Conservation (phyloP, 2,329 filamentous ascomycete species). For the Talaromyces sp. region DNA sequence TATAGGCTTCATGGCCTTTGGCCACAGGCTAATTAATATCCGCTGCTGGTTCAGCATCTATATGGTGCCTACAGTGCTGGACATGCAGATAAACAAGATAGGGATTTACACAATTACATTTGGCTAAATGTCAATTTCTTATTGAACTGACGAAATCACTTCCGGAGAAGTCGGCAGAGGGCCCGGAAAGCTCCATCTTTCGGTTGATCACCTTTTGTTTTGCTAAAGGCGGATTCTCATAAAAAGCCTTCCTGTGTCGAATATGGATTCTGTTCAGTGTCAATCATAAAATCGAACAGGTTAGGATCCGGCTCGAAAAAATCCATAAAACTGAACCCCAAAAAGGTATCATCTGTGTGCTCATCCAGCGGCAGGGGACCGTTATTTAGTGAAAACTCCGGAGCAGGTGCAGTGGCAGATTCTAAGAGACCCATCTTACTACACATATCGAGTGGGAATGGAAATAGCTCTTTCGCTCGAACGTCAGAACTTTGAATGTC, state of each 20-base stretch:
- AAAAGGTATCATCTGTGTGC: not conserved
- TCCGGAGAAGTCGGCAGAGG: too few relatives aligned
- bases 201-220: too few relatives aligned
- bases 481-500: not conserved
- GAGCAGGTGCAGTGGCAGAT: not conserved
- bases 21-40: too few relatives aligned
- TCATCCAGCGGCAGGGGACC: not conserved
- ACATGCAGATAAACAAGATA: too few relatives aligned
- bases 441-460: slow-evolving; percentile 1
- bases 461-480: not conserved
- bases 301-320: slow-evolving; percentile 1
- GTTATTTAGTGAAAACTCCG: not conserved
- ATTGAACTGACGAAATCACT: too few relatives aligned
- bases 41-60: too few relatives aligned
- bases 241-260: not conserved
- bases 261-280: not conserved
- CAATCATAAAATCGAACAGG: not conserved
- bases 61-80: too few relatives aligned
- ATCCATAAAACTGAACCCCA: slow-evolving; percentile 3
- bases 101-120: too few relatives aligned
- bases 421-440: not conserved
- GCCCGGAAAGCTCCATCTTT: too few relatives aligned
- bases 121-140: too few relatives aligned
- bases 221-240: not conserved
- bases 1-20: too few relatives aligned